Base-by-base conservation (phyloP, 345 rosid genomes). In the Heritiera fomes region DNA sequence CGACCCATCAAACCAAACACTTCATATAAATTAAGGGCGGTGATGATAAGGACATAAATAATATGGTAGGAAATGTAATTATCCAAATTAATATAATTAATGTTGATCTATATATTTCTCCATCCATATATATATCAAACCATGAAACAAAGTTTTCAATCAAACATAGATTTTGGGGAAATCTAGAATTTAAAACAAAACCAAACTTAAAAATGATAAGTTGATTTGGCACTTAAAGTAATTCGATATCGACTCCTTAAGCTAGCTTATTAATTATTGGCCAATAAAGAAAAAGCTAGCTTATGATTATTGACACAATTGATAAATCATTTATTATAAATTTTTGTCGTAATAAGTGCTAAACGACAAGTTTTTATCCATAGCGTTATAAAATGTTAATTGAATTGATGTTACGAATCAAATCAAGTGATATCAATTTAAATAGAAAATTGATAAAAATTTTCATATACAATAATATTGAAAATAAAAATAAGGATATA, bases 61-160 rank as follows among this genome's bases (percentile, higher is more conserved):
- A 23, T 69, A 46, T 23, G 10, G 38, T 46, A 46, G 11, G 2
- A 46, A 69, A 49, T 47, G 20, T 49, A 28, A 47, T 69, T 14
- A 28, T 20, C 41, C 5, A 28, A 28, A 49, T 49, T 70, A 49
- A 30, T 70, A 47, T 47, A 40, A 15, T 65, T 23, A 23, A 15
- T 65, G 70, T 65, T 65, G 69, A 23, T 23, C 28, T 23, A 28
- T 56, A 40, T 23, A 20, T 59, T 60, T 60, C 65, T 28, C 65
- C 34, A 28, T 60, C 65, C 28, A 23, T n/a, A n/a, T 23, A 69
- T 28, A 47, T 14, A 23, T 23, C 8, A 14, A 15, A 30, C 30
- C 32, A 30, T 71, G 60, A 71, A 71, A 71, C 75, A 49, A 71
- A 71, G 60, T 71, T 71, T 71, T 30, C 75, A 50, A 30, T 14